Base-by-base conservation (phyloP, 2,329 filamentous ascomycete genomes). In the Colletotrichum eremochloae region DNA sequence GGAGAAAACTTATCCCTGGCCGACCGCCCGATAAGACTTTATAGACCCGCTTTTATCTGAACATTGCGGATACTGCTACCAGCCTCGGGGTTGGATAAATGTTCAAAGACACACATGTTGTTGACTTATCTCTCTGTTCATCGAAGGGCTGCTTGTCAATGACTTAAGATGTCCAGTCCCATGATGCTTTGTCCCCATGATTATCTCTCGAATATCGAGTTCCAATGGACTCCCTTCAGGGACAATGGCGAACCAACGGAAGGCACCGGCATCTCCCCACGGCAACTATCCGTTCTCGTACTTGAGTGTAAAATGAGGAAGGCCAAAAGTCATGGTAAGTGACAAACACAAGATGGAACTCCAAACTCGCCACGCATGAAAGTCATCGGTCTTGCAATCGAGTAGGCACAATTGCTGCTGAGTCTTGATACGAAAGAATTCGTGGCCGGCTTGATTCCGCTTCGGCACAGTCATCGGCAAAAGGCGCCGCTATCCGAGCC, bases 1-100 rank as follows among this genome's bases (percentile, higher is more conserved):
- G 71, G 71, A 71, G 68, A 71, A 73, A 73, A 62, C 69, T 71
- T 73, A 73, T 67, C 71, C 71, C 57, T 73, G 61, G 33, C 67
- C 71, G 71, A 73, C 44, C 20, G 56, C 2, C 55, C 67, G 71
- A 73, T 71, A 73, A 71, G 68, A 71, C 29, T 42, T n/a, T 11
- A 8, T 11, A 36, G 38, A 11, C n/a, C 67, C 63, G 52, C 55
- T 29, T 42, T 44, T 24, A 55, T 44, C 9, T 36, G 29, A 15
- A 14, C 36, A 63, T n/a, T 31, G 57, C 57, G 57, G 57, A 61
- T 61, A 40, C 46, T 63, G 60, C 44, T 20, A 44, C 60, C 12
- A 40, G 60, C 60, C 33, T 52, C 48, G 46, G 60, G 60, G 12
- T 50, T 52, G 46, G 60, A 63, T 63, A 52, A 63, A 63, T 63